Base-by-base conservation (phyloP, 768 basidiomycete species). In the Agaricus subrufescens region DNA sequence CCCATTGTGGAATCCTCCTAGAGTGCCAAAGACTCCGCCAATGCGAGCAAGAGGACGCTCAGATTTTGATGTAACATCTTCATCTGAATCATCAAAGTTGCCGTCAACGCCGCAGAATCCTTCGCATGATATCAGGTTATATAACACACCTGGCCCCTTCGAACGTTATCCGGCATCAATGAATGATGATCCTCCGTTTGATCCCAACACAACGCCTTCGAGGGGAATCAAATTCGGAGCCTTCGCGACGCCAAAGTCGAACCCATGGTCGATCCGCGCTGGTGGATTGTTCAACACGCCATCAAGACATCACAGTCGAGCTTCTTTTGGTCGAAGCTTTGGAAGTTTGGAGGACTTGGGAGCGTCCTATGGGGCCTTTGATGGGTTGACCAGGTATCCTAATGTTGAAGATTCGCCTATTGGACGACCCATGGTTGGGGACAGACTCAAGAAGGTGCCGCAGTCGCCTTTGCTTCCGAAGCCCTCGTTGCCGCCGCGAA, bases 181-280 rank as follows among this genome's bases (percentile, higher is more conserved):
- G 14, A 42, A 69, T 23, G 82, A 85, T 15, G 83, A 83, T 42
- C 72, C 76, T 4, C 80, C 84, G 1, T 92, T 90, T 63, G 89
- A 92, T 66, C 88, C 89, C 4, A 83, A 84, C 26, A 86, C 87
- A 19, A 91, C 89, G 8, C 89, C 89, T 3, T 91, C 89, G n/a
- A 75, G 89, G 44, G 87, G 89, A 3, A 83, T 89, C 61, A 82
- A 74, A 63, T 83, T 88, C 61, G 75, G 75, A 43, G 69, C 83
- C 2, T 86, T 86, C 62, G 70, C 78, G 40, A 87, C 85, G 19
- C 86, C 86, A n/a, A 88, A 85, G 66, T 76, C 76, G 46, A 75
- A 67, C 31, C 60, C 72, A 37, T 84, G 81, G 80, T 65, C 71
- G 1, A 66, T 71, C 11, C 72, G 76, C 25, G 70, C 72, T 4